Percentiles rank a stretch among this genome's conserved stretches.
Evolutionary conservation across 2,329 filamentous ascomycete genomes (phyloP).

Genomic region (Aspergillus novofumigatus): DNA sequence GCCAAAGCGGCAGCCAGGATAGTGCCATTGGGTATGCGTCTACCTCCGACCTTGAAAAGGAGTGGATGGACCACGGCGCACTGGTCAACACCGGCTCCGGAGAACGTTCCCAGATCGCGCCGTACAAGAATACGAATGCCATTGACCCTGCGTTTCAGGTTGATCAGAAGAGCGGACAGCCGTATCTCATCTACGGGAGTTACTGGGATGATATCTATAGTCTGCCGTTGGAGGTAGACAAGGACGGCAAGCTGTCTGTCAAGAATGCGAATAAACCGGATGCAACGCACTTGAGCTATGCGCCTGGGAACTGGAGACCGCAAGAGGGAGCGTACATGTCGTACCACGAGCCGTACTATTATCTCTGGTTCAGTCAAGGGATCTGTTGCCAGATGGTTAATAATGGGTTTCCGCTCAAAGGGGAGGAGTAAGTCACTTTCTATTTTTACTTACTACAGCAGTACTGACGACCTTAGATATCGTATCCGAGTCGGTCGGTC

Average conservation of each 20-base stretch:
- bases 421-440: conserved; percentile 17
- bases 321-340: conserved; percentile 31
- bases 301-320: conserved; percentile 14
- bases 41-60: conserved; percentile 14
- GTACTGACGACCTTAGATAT: conserved; percentile 2
- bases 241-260: conserved; percentile 24
- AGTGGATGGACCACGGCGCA: conserved; percentile 29
- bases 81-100: conserved; percentile 24
- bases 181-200: conserved; percentile 30
- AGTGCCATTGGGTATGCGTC: conserved; percentile 32
- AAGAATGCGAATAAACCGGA: conserved; percentile 13
- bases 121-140: conserved; percentile 27
- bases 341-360: conserved; percentile 28
- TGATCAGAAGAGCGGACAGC: conserved; percentile 14
- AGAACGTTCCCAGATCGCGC: conserved; percentile 13
- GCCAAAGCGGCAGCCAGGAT: conserved; percentile 16
- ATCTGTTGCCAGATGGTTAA: conserved; percentile 25
- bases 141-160: conserved; percentile 27
- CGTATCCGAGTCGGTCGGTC: conserved; percentile 31
- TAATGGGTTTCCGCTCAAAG: conserved; percentile 16
- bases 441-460: not conserved
- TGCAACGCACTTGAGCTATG: conserved; percentile 20
- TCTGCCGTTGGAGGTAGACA: conserved; percentile 16
- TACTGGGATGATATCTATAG: conserved; percentile 30
- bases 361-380: conserved; percentile 33